Evolutionary conservation across 2,329 filamentous ascomycete species (phyloP).

Genomic region (Dendrostoma leiphaemia): DNA sequence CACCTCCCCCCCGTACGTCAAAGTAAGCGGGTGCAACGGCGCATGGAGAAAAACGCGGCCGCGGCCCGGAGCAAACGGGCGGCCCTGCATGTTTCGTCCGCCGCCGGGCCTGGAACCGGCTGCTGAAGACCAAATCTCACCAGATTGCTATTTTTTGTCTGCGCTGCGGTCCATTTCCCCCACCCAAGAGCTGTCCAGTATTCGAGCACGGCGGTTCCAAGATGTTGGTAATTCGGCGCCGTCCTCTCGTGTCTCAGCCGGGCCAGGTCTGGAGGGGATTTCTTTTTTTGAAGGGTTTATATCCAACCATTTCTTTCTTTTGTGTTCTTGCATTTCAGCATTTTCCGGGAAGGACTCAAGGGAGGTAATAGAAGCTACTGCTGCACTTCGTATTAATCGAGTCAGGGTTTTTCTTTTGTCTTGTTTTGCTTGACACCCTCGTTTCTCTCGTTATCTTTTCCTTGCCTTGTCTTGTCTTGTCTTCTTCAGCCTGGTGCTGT

Average conservation of each 20-base stretch:
- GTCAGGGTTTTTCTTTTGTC: neutral
- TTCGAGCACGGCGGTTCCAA: neutral
- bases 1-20: too few species aligned
- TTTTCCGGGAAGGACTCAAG: neutral
- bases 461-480: neutral
- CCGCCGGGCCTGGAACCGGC: slow-evolving; percentile 2
- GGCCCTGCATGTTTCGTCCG: slow-evolving; percentile 12
- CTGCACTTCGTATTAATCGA: neutral
- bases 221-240: neutral
- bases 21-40: neutral
- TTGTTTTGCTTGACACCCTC: neutral
- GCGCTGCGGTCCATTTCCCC: neutral
- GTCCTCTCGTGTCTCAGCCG: too few species aligned
- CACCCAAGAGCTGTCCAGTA: neutral
- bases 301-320: neutral
- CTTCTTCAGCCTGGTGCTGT: slow-evolving; percentile 1
- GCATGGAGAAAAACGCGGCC: neutral
- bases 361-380: neutral
- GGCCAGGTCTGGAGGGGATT: too few species aligned
- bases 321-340: neutral
- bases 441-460: neutral
- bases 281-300: too few species aligned
- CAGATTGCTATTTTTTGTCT: neutral
- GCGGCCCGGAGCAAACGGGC: neutral
- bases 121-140: neutral